Evolutionary conservation across 495 filamentous ascomycete species (phyloP).

Genomic region (Penicillium turbatum): DNA sequence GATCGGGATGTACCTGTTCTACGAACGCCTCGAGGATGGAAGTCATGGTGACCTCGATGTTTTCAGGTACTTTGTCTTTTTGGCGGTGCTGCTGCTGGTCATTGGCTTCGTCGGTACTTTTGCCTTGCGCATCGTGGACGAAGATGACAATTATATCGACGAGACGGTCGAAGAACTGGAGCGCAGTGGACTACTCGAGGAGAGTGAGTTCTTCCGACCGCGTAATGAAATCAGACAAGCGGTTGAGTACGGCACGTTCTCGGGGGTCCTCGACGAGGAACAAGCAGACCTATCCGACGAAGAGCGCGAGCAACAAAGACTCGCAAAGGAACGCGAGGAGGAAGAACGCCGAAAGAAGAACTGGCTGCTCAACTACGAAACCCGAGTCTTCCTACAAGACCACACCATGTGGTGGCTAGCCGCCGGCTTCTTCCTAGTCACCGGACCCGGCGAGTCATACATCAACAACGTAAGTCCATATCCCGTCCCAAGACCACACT

Average conservation of each 20-base stretch:
- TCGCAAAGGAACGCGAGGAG: conserved; percentile 51
- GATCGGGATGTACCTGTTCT: conserved; percentile 73
- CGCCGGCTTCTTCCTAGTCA: conserved; percentile 86
- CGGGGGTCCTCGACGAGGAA: conserved; percentile 22
- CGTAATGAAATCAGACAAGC: conserved; percentile 34
- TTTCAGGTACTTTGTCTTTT: conserved; percentile 78
- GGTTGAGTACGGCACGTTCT: conserved; percentile 52
- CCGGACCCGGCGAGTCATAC: conserved; percentile 91
- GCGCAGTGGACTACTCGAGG: conserved; percentile 75
- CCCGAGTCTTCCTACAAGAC: conserved; percentile 74
- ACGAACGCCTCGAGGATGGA: conserved; percentile 56
- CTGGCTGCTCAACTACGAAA: conserved; percentile 84
- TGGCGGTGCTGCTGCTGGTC: conserved; percentile 59
- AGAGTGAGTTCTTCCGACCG: conserved; percentile 57
- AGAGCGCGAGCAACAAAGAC: conserved; percentile 40
- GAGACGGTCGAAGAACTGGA: conserved; percentile 82
- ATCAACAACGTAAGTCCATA: conserved; percentile 70
- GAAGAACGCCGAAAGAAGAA: conserved; percentile 73
- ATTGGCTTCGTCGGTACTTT: conserved; percentile 73
- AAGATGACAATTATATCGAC: conserved; percentile 66
- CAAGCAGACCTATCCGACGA: conserved; percentile 42
- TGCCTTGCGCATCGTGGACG: conserved; percentile 62
- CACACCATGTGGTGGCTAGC: conserved; percentile 94
- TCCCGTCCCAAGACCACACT: not conserved
- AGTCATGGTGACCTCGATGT: conserved; percentile 77